These are phyloP conservation scores for Wickerhamiella kazuoi DNA, from an alignment of 805 yeast species.

Conservation along the genomic window DNA sequence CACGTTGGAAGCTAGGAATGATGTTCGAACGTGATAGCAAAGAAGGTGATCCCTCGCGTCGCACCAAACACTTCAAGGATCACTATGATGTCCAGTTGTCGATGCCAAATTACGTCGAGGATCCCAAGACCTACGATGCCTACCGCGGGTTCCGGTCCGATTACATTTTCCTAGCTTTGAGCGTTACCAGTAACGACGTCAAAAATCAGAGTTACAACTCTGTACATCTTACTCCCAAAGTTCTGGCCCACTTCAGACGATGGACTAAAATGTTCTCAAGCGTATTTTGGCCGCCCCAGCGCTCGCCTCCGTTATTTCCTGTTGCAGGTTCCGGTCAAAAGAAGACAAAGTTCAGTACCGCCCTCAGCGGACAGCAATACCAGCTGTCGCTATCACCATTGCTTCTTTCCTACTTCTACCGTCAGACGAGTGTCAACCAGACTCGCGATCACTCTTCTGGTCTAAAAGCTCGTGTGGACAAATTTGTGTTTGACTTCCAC, in stretches of 20 bases:
- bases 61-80: slow-evolving; percentile 34
- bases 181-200: slow-evolving; percentile 20
- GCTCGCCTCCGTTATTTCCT: slow-evolving; percentile 52
- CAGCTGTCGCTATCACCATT: slow-evolving; percentile 56
- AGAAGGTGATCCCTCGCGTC: slow-evolving; percentile 23
- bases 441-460: slow-evolving; percentile 41
- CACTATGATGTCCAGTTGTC: slow-evolving; percentile 49
- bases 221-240: slow-evolving; percentile 56
- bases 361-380: slow-evolving; percentile 52
- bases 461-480: slow-evolving; percentile 39
- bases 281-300: slow-evolving; percentile 57
- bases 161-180: slow-evolving; percentile 54
- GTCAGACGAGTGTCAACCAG: slow-evolving; percentile 24
- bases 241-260: slow-evolving; percentile 45
- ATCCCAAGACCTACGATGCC: slow-evolving; percentile 47
- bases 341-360: slow-evolving; percentile 39
- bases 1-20: slow-evolving; percentile 64
- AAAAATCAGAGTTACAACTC: slow-evolving; percentile 33
- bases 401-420: slow-evolving; percentile 54
- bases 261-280: slow-evolving; percentile 89
- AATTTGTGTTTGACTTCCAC: slow-evolving; percentile 47
- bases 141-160: slow-evolving; percentile 66
- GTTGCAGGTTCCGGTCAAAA: slow-evolving; percentile 19
- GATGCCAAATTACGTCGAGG: slow-evolving; percentile 35
- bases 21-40: slow-evolving; percentile 46